These are phyloP conservation scores for Diversispora epigaea DNA, from an alignment of 192 early-diverging fungal species.

Conservation along the genomic window DNA sequence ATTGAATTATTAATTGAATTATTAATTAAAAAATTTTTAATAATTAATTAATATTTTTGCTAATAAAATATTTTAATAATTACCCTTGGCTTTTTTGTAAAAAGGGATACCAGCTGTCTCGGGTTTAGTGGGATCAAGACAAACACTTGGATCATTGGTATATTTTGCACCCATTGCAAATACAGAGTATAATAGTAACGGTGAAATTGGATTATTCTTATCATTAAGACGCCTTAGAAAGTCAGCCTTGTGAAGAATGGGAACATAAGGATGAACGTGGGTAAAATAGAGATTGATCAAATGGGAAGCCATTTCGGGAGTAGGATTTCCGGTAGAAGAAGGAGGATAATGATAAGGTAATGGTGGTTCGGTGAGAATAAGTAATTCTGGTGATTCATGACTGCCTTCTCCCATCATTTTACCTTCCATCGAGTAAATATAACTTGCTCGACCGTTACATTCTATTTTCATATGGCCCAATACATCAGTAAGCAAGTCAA, in stretches of 20 bases:
- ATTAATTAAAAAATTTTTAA: not conserved
- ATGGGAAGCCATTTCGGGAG: slow-evolving; percentile 17
- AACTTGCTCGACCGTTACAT: slow-evolving; percentile 9
- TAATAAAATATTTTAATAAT: not conserved
- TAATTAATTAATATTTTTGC: not conserved
- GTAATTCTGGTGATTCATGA: not conserved
- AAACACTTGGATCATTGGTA: slow-evolving; percentile 11
- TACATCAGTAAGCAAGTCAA: slow-evolving; percentile 13
- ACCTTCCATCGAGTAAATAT: slow-evolving; percentile 23
- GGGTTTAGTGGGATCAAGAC: slow-evolving; percentile 13
- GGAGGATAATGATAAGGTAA: not conserved
- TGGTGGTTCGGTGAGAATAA: slow-evolving; percentile 14
- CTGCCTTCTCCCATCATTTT: not conserved
- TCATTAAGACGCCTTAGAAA: slow-evolving; percentile 49
- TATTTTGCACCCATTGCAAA: slow-evolving; percentile 45
- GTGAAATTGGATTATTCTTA: slow-evolving; percentile 46
- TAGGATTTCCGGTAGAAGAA: not conserved
- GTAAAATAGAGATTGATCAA: slow-evolving; percentile 50
- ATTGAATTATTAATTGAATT: not conserved
- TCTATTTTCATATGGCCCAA: slow-evolving; percentile 18
- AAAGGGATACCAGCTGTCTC: slow-evolving; percentile 23
- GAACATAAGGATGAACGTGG: slow-evolving; percentile 53
- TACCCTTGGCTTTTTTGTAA: slow-evolving; percentile 28
- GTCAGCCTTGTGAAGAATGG: slow-evolving; percentile 49
- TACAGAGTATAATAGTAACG: slow-evolving; percentile 52